Percentiles rank a stretch among this genome's conserved stretches.
Conservation (phyloP, 2,329 filamentous ascomycete genomes). For the Exophiala dermatitidis region DNA sequence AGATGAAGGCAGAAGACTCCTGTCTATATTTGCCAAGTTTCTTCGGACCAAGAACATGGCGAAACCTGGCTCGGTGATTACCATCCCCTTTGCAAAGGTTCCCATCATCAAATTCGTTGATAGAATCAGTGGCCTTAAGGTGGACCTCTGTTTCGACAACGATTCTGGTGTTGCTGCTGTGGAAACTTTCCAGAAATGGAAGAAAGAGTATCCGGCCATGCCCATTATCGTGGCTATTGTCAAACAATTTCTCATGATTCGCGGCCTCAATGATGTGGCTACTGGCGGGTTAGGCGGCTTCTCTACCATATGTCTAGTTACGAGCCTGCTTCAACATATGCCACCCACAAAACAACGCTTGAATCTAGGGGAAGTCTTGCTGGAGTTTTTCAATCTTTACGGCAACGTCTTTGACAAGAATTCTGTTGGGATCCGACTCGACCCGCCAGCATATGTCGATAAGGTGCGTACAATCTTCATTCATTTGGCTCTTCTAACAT, state of each 20-base stretch:
- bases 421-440: slow-evolving; percentile 65
- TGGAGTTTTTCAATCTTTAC: slow-evolving; percentile 86
- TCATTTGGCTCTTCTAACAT: slow-evolving; percentile 7
- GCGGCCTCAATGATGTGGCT: slow-evolving; percentile 83
- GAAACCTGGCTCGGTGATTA: slow-evolving; percentile 52
- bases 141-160: slow-evolving; percentile 95
- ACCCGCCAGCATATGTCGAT: slow-evolving; percentile 64
- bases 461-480: slow-evolving; percentile 52
- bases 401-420: slow-evolving; percentile 71
- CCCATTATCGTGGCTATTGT: slow-evolving; percentile 76
- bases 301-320: slow-evolving; percentile 85
- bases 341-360: slow-evolving; percentile 46
- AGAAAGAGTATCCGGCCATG: slow-evolving; percentile 71
- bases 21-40: slow-evolving; percentile 58
- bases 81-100: slow-evolving; percentile 71
- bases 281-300: slow-evolving; percentile 90
- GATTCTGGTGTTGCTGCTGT: slow-evolving; percentile 71
- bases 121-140: slow-evolving; percentile 64
- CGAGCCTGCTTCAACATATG: slow-evolving; percentile 76
- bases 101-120: slow-evolving; percentile 91
- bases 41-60: slow-evolving; percentile 54
- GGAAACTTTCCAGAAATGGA: slow-evolving; percentile 74
- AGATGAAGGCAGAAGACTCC: slow-evolving; percentile 45
- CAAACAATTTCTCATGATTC: slow-evolving; percentile 88
- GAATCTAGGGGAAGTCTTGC: slow-evolving; percentile 70